Conservation (phyloP, 768 basidiomycete species). For the Zangia roseola region DNA sequence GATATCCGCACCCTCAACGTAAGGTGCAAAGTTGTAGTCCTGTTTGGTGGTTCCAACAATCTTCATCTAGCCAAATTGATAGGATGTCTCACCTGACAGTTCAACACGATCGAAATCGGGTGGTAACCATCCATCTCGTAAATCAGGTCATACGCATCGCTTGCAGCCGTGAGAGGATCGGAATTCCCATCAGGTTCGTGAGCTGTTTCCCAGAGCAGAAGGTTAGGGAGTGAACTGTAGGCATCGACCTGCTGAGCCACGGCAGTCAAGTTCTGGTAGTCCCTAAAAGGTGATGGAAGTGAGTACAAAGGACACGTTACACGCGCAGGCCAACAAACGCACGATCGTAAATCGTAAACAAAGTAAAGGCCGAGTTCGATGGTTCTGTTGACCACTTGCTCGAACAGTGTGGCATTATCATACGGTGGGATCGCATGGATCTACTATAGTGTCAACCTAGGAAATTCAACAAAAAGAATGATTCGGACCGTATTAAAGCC, state of each 20-base stretch:
- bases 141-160: slow-evolving; percentile 44
- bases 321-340: slow-evolving; percentile 2
- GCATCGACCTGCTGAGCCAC: slow-evolving; percentile 64
- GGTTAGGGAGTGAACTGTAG: slow-evolving; percentile 63
- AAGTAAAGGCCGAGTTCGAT: slow-evolving; percentile 45
- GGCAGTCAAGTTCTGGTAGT: slow-evolving; percentile 59
- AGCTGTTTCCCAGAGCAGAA: slow-evolving; percentile 70
- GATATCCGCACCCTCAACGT: slow-evolving; percentile 65
- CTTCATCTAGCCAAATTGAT: no score
- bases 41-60: slow-evolving; percentile 18
- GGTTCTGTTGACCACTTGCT: slow-evolving; percentile 20
- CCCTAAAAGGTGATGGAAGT: slow-evolving; percentile 24
- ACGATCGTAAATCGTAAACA: slow-evolving; percentile 79
- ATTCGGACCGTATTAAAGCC: slow-evolving; percentile 37
- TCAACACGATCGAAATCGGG: slow-evolving; percentile 53
- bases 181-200: slow-evolving; percentile 72
- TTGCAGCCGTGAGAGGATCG: slow-evolving; percentile 52
- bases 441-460: slow-evolving; percentile 37
- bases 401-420: slow-evolving; percentile 45
- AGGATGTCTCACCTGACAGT: slow-evolving; percentile 36
- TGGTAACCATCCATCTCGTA: slow-evolving; percentile 55
- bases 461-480: background rate
- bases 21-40: slow-evolving; percentile 61
- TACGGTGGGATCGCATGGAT: slow-evolving; percentile 74
- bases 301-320: background rate